phyloP scores from a whole-genome alignment of 768 basidiomycete species.

The Sporobolomyces roseus region DNA sequence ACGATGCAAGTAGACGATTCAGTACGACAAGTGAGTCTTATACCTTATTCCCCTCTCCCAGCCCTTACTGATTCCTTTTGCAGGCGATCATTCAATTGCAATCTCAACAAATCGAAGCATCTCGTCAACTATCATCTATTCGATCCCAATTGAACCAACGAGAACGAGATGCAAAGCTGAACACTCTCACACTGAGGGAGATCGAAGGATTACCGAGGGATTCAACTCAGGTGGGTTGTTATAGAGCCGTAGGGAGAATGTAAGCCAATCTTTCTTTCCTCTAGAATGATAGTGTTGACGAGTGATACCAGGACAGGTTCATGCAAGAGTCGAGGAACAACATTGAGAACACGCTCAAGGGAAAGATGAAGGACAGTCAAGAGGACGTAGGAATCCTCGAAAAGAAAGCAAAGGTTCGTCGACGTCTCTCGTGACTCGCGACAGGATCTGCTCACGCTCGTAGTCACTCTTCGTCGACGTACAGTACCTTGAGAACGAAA shows the following conservation, averaged over 20 bases:
- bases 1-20: constrained; percentile 29
- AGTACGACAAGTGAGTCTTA: constrained; percentile 21
- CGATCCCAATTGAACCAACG: constrained; percentile 12
- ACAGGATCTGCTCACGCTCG: neutral
- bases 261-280: neutral
- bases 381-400: constrained; percentile 24
- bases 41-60: neutral
- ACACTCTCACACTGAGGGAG: constrained; percentile 37
- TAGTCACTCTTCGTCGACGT: neutral
- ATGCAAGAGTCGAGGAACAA: constrained; percentile 39
- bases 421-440: too few relatives aligned
- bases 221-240: constrained; percentile 11
- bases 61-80: neutral
- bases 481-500: constrained; percentile 39
- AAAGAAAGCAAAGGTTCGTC: constrained; percentile 40
- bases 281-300: neutral
- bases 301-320: constrained; percentile 18
- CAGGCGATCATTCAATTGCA: constrained; percentile 40
- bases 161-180: constrained; percentile 36
- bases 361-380: constrained; percentile 29
- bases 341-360: constrained; percentile 32
- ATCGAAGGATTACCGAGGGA: constrained; percentile 35
- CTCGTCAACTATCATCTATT: constrained; percentile 23
- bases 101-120: constrained; percentile 28
- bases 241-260: constrained; percentile 40